Conservation (phyloP, 495 filamentous ascomycete genomes). For the Hamigera avellanea region DNA sequence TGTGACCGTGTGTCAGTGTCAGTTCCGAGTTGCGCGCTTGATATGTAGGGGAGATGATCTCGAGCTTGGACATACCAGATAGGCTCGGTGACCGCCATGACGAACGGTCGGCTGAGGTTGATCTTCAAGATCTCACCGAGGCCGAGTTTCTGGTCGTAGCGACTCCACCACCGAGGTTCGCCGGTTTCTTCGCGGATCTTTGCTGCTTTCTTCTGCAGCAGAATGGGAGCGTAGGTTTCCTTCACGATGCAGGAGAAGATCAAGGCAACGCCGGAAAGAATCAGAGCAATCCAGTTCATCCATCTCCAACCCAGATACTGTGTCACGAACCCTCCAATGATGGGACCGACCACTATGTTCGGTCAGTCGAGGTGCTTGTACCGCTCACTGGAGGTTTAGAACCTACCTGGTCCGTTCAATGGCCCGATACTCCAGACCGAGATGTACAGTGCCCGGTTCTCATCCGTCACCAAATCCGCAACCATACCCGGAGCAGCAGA, state of each 20-base stretch:
- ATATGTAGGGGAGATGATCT: background rate
- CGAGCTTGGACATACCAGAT: slow-evolving; percentile 57
- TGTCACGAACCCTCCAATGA: slow-evolving; percentile 64
- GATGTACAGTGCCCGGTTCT: slow-evolving; percentile 60
- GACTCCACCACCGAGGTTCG: slow-evolving; percentile 65
- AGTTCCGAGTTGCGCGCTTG: background rate
- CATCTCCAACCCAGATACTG: slow-evolving; percentile 72
- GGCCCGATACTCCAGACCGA: slow-evolving; percentile 69
- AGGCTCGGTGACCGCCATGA: slow-evolving; percentile 70
- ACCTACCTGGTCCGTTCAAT: slow-evolving; percentile 55
- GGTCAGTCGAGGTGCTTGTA: background rate
- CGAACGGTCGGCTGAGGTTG: slow-evolving; percentile 65
- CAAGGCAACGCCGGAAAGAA: slow-evolving; percentile 47
- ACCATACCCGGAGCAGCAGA: slow-evolving; percentile 75
- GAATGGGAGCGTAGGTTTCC: slow-evolving; percentile 69
- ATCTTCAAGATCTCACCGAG: slow-evolving; percentile 47
- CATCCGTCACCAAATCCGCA: slow-evolving; percentile 60
- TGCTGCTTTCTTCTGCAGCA: slow-evolving; percentile 59
- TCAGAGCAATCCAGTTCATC: slow-evolving; percentile 77
- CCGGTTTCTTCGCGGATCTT: slow-evolving; percentile 58
- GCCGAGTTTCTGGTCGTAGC: slow-evolving; percentile 55
- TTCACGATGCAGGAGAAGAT: slow-evolving; percentile 41
- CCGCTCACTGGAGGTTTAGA: background rate
- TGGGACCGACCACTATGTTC: slow-evolving; percentile 30
- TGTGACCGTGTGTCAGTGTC: slow-evolving; percentile 6